A percentile compares a stretch with the other conserved stretches of the same genome.
Conservation (phyloP, 768 basidiomycete genomes). For the Xanthoconium stramineum region DNA sequence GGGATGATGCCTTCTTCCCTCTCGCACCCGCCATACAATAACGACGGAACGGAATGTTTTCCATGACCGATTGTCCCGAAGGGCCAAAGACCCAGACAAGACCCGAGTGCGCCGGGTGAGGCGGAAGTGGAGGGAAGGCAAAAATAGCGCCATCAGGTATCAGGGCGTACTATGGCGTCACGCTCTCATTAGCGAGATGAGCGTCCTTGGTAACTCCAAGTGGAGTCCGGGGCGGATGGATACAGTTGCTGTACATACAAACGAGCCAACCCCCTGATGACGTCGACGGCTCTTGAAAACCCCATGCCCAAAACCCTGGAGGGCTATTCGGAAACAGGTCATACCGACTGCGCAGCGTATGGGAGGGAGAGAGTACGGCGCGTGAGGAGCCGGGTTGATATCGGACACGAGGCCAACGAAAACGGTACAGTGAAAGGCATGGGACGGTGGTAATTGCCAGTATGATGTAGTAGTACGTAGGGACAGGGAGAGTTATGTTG, state of each 20-base stretch:
- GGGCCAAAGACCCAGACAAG: neutral
- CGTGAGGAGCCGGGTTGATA: constrained; percentile 11
- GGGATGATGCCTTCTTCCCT: constrained; percentile 3
- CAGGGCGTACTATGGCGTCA: constrained; percentile 9
- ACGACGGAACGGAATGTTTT: neutral
- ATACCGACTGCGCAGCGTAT: neutral
- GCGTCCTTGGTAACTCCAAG: neutral
- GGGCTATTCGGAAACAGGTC: constrained; percentile 3
- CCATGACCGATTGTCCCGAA: neutral
- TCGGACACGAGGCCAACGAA: constrained; percentile 6
- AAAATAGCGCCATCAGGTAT: neutral
- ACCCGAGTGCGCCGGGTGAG: constrained; percentile 6
- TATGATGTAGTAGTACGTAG: neutral
- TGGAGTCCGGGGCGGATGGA: constrained; percentile 9
- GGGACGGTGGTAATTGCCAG: constrained; percentile 3
- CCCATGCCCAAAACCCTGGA: constrained; percentile 1
- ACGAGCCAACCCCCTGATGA: constrained; percentile 15
- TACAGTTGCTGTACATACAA: neutral
- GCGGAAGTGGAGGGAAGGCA: neutral
- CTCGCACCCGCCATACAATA: constrained; percentile 13
- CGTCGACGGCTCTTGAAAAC: constrained; percentile 9
- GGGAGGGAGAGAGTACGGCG: neutral
- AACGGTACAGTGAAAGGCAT: neutral
- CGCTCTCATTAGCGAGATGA: constrained; percentile 11
- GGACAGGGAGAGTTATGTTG: neutral